phyloP scores from a whole-genome alignment of 306 rosid species.

The Benincasa hispida region DNA sequence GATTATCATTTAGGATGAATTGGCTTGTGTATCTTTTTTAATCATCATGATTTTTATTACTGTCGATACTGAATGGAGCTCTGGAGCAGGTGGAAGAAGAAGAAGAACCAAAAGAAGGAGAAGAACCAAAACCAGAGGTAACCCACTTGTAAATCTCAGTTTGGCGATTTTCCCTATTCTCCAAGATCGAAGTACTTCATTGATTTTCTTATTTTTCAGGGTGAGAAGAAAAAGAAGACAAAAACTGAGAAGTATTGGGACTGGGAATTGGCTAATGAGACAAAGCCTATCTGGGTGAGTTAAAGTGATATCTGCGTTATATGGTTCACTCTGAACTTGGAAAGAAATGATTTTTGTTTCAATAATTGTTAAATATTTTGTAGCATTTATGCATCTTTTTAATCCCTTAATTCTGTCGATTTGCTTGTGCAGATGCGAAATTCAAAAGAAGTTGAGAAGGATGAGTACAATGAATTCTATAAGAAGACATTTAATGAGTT shows the following conservation, averaged over 20 bases:
- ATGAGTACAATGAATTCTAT: constrained; percentile 85
- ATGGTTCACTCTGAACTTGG: neutral
- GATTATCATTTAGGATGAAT: neutral
- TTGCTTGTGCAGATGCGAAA: constrained; percentile 57
- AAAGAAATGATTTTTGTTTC: neutral
- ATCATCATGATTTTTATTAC: neutral
- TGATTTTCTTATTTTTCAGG: constrained; percentile 32
- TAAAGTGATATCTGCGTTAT: neutral
- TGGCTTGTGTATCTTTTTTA: neutral
- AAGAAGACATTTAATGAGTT: constrained; percentile 81
- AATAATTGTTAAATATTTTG: neutral
- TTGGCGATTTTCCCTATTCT: neutral
- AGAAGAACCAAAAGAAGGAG: constrained; percentile 91
- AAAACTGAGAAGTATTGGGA: constrained; percentile 97
- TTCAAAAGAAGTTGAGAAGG: constrained; percentile 75
- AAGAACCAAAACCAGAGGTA: constrained; percentile 76
- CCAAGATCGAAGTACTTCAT: neutral
- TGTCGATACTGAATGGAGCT: neutral
- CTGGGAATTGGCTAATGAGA: constrained; percentile 91
- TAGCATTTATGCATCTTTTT: neutral
- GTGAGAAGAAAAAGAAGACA: constrained; percentile 59
- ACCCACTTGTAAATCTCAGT: neutral
- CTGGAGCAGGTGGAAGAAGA: constrained; percentile 87
- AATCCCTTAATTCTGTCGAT: neutral
- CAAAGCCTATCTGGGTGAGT: constrained; percentile 98